phyloP scores from a whole-genome alignment of 176 grass and related monocot species.

The Neostapfia colusana region DNA sequence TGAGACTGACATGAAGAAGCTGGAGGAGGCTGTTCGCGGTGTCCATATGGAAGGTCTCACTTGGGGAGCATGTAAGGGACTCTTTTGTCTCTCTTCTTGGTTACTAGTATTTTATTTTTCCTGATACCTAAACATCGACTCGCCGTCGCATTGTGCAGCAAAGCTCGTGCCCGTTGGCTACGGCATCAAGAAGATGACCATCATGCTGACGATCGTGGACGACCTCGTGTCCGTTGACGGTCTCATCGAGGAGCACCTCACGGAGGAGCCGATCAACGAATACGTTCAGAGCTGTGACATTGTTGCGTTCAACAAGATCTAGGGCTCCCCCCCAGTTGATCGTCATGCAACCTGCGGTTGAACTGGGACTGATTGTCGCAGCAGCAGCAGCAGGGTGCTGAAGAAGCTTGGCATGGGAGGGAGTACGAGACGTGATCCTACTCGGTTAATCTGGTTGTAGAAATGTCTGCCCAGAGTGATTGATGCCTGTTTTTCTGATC shows the following conservation, averaged over 20 bases:
- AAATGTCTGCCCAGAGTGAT: constrained; percentile 36
- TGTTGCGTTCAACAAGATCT: constrained; percentile 98
- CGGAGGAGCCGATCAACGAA: constrained; percentile 53
- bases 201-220: constrained; percentile 88
- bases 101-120: background rate
- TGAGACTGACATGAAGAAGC: constrained; percentile 93
- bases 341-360: background rate
- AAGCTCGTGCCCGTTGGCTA: constrained; percentile 89
- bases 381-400: no score
- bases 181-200: constrained; percentile 88
- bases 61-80: constrained; percentile 83
- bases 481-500: constrained; percentile 32
- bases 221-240: constrained; percentile 78
- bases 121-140: background rate
- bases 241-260: constrained; percentile 76
- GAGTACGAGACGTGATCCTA: background rate
- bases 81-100: background rate
- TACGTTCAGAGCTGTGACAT: constrained; percentile 93
- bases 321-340: background rate
- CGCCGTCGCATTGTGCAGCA: constrained; percentile 59
- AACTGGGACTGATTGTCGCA: background rate
- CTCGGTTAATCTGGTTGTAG: constrained; percentile 15
- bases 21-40: constrained; percentile 86
- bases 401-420: background rate
- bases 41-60: constrained; percentile 75